Conservation (phyloP, 768 basidiomycete species). For the Austroboletus eburneus region DNA sequence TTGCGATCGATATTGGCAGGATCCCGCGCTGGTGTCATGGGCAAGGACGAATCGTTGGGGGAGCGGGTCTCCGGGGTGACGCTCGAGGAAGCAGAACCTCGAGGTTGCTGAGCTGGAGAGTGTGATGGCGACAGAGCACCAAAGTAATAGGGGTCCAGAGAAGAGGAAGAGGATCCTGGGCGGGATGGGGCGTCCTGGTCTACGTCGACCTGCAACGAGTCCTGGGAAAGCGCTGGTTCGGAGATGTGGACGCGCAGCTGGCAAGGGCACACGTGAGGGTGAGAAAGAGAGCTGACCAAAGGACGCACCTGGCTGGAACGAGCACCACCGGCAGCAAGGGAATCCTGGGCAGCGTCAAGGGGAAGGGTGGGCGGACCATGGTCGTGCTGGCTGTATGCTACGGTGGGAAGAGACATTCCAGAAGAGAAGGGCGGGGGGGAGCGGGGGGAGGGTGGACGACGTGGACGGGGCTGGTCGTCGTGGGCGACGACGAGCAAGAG, state of each 20-base stretch:
- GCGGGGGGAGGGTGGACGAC: constrained; percentile 20
- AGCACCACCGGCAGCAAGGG: constrained; percentile 2
- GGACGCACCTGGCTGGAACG: constrained; percentile 11
- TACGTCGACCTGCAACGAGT: constrained; percentile 36
- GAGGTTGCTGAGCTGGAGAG: constrained; percentile 52
- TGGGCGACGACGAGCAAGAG: constrained; percentile 31
- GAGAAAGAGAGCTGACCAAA: background rate
- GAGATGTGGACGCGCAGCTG: constrained; percentile 50
- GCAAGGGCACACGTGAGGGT: constrained; percentile 10
- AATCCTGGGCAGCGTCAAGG: constrained; percentile 44
- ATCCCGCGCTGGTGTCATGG: constrained; percentile 70
- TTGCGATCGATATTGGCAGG: constrained; percentile 80
- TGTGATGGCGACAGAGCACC: constrained; percentile 65
- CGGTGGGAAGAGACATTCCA: constrained; percentile 39
- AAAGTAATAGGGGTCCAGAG: constrained; percentile 88
- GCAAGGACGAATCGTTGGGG: constrained; percentile 53
- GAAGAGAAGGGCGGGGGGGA: constrained; percentile 5
- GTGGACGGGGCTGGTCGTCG: constrained; percentile 28
- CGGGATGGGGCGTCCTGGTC: constrained; percentile 50
- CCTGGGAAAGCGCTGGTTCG: constrained; percentile 33
- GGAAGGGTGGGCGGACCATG: constrained; percentile 33
- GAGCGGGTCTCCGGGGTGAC: constrained; percentile 60
- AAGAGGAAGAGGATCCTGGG: constrained; percentile 71
- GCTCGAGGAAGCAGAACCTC: constrained; percentile 34
- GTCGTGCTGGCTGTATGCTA: constrained; percentile 38